Conservation (phyloP, 1,284 basidiomycete species). For the Rhodotorula sp. region DNA sequence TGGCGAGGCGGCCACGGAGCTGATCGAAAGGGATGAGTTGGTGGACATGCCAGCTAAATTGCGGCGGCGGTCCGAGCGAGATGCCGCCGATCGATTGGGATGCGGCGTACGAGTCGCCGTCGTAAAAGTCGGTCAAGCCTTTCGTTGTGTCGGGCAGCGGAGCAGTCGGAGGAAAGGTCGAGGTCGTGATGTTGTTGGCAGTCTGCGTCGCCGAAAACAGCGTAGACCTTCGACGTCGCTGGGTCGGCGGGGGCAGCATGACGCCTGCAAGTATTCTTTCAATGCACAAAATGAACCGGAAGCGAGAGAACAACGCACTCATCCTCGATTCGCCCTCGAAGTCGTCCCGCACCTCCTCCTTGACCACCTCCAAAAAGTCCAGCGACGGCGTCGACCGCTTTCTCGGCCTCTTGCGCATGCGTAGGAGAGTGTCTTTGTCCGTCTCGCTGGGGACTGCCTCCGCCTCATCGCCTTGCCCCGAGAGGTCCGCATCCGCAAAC, state of each 20-base stretch:
- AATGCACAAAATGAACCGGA: background rate
- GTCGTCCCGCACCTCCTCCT: background rate
- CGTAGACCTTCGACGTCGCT: background rate
- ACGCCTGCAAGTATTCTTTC: background rate
- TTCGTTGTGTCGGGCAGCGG: background rate
- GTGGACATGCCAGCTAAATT: constrained; percentile 3
- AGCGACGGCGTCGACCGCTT: background rate
- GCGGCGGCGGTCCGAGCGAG: constrained; percentile 17
- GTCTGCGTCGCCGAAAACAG: background rate
- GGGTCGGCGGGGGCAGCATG: constrained; percentile 14
- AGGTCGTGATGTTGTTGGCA: background rate
- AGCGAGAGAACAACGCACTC: background rate
- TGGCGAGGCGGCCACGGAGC: background rate
- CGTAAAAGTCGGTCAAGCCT: background rate
- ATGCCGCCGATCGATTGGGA: background rate
- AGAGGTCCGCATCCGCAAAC: background rate
- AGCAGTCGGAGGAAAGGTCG: background rate
- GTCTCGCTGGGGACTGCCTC: background rate
- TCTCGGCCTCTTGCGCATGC: background rate
- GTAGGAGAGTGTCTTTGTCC: background rate
- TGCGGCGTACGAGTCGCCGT: constrained; percentile 6
- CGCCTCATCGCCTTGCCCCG: no score
- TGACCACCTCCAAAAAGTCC: background rate
- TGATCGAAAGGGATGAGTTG: constrained; percentile 9
- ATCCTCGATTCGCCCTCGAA: background rate